Evolutionary conservation across 192 early-diverging fungal genomes (phyloP).

Genomic region (Chytriomyces confervae): DNA sequence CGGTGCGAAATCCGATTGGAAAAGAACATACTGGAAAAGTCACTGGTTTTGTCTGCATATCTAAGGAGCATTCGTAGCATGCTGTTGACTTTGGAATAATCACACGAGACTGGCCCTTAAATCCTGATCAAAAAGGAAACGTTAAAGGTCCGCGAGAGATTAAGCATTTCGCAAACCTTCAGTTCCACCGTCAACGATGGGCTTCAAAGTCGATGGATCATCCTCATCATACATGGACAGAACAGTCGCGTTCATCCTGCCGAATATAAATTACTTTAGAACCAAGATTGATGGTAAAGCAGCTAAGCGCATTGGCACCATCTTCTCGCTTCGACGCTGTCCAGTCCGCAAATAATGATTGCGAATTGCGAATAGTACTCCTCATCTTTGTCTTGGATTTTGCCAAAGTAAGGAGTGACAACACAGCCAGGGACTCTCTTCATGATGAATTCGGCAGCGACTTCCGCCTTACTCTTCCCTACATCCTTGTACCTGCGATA

Average conservation of each 20-base stretch:
- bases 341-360: slow-evolving; percentile 91
- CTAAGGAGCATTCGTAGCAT: slow-evolving; percentile 96
- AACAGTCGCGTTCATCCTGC: slow-evolving; percentile 84
- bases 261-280: neutral
- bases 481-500: slow-evolving; percentile 75
- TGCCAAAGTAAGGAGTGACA: slow-evolving; percentile 78
- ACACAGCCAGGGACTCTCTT: slow-evolving; percentile 82
- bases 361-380: slow-evolving; percentile 90
- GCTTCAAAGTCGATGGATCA: slow-evolving; percentile 76
- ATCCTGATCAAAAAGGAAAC: slow-evolving; percentile 56
- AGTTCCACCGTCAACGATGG: slow-evolving; percentile 94
- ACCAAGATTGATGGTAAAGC: neutral
- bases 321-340: slow-evolving; percentile 92
- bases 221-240: slow-evolving; percentile 77
- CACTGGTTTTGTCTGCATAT: slow-evolving; percentile 86
- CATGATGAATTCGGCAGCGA: slow-evolving; percentile 76
- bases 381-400: slow-evolving; percentile 95
- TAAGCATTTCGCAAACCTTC: slow-evolving; percentile 65
- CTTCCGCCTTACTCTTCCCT: slow-evolving; percentile 86
- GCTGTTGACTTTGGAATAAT: slow-evolving; percentile 85
- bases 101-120: slow-evolving; percentile 93
- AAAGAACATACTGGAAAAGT: slow-evolving; percentile 70
- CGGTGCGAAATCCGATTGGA: neutral
- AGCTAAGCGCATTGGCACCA: slow-evolving; percentile 57
- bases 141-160: neutral